phyloP scores from a whole-genome alignment of 2,329 filamentous ascomycete species.

The Hypoxylon sp. region DNA sequence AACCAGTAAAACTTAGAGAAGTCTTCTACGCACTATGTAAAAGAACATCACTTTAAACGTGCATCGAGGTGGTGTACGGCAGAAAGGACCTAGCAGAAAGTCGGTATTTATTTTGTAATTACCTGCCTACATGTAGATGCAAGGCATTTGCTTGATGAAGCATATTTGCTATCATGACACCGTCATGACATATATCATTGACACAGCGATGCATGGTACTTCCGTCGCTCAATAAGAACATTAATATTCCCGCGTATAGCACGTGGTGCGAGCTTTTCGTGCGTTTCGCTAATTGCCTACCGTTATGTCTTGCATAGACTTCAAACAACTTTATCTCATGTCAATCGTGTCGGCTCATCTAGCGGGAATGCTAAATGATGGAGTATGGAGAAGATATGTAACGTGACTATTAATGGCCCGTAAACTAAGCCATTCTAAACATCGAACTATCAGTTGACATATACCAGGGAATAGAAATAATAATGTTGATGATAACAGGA shows the following conservation, averaged over 20 bases:
- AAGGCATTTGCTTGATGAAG: conserved; percentile 2
- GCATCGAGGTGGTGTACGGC: conserved; percentile 8
- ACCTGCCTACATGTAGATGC: too few relatives aligned
- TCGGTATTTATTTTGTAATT: too few relatives aligned
- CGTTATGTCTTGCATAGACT: too few relatives aligned
- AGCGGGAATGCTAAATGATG: conserved; percentile 1
- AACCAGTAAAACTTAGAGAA: conserved; percentile 7
- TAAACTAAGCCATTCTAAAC: too few relatives aligned
- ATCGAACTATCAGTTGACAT: background rate
- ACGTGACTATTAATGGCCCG: conserved; percentile 9
- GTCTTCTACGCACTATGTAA: conserved; percentile 10
- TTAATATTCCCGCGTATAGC: background rate
- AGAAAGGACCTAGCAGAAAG: conserved; percentile 13
- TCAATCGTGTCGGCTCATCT: background rate
- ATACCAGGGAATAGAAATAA: background rate
- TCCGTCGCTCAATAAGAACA: conserved; percentile 14
- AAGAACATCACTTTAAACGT: conserved; percentile 20
- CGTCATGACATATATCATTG: conserved; percentile 3
- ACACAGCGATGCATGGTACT: conserved; percentile 23
- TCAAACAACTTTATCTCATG: too few relatives aligned
- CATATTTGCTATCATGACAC: conserved; percentile 5
- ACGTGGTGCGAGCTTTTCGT: background rate
- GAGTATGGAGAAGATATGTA: conserved; percentile 12
- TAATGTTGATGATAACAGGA: background rate
- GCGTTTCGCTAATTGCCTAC: background rate